Conservation (phyloP, 2,329 filamentous ascomycete species). For the Shiraia sp. region DNA sequence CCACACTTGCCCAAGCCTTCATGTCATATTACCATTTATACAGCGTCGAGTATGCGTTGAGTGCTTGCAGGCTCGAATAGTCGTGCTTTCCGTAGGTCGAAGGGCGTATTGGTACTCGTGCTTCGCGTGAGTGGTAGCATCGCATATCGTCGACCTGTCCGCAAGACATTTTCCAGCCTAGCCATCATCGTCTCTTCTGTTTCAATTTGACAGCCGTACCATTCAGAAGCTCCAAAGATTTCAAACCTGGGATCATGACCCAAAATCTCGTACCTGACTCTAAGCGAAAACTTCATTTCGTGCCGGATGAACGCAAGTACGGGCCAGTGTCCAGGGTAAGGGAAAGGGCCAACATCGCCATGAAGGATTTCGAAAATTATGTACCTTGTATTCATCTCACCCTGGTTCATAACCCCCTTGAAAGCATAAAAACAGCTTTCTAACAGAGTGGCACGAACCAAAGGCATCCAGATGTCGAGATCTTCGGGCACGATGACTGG, state of each 20-base stretch:
- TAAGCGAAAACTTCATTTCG: not conserved
- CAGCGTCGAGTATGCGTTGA: too few relatives aligned
- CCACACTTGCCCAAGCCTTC: too few relatives aligned
- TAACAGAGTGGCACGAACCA: not conserved
- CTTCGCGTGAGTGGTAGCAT: too few relatives aligned
- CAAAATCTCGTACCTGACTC: not conserved
- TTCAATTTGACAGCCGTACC: not conserved
- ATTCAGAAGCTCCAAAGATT: too few relatives aligned
- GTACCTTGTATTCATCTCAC: not conserved
- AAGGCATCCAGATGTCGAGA: not conserved
- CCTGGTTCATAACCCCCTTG: not conserved
- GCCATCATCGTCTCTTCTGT: not conserved
- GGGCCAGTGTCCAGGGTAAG: not conserved
- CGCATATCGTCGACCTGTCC: not conserved
- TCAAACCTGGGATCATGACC: not conserved
- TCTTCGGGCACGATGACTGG: not conserved
- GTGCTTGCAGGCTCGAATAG: too few relatives aligned
- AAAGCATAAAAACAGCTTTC: not conserved
- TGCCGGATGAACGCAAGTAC: constrained; percentile 1
- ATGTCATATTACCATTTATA: too few relatives aligned
- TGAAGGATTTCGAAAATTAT: constrained; percentile 2
- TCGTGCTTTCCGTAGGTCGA: too few relatives aligned
- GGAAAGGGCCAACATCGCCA: not conserved
- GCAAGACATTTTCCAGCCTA: not conserved
- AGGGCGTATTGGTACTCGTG: too few relatives aligned